Evolutionary conservation across 768 basidiomycete species (phyloP).

Genomic region (Coprinellus micaceus): DNA sequence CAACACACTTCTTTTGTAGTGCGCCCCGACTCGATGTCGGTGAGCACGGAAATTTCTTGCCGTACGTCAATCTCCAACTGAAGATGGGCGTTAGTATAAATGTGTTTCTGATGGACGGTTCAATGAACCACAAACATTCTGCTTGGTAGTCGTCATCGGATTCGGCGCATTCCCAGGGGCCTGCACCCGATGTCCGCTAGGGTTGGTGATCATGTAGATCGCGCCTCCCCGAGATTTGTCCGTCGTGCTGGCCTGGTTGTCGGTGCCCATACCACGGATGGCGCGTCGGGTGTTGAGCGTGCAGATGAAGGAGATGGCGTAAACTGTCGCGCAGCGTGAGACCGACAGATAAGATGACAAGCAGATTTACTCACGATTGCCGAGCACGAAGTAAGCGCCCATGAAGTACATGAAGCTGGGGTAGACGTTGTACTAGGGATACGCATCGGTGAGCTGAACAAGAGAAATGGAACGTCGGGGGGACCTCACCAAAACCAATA

Average conservation of each 20-base stretch:
- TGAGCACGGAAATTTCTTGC: slow-evolving; percentile 28
- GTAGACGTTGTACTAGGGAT: slow-evolving; percentile 46
- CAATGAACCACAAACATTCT: no score
- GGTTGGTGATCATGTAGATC: slow-evolving; percentile 22
- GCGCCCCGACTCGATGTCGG: slow-evolving; percentile 19
- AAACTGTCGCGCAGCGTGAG: slow-evolving; percentile 25
- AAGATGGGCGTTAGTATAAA: slow-evolving; percentile 7
- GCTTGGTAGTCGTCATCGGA: not conserved
- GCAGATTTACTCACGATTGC: slow-evolving; percentile 43
- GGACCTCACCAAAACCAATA: slow-evolving; percentile 31
- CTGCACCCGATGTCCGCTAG: slow-evolving; percentile 9
- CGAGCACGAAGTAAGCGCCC: slow-evolving; percentile 54
- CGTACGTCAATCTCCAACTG: slow-evolving; percentile 28
- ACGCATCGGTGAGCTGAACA: slow-evolving; percentile 2
- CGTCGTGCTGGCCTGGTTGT: slow-evolving; percentile 26
- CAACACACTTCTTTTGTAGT: not conserved
- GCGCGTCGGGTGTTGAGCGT: slow-evolving; percentile 57
- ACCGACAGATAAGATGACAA: not conserved
- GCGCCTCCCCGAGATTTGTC: slow-evolving; percentile 15
- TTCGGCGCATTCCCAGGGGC: not conserved
- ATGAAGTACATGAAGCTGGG: slow-evolving; percentile 55
- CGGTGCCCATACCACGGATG: slow-evolving; percentile 49
- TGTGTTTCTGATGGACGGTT: not conserved
- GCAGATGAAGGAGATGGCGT: slow-evolving; percentile 36
- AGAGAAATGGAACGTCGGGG: not conserved